phyloP scores from a whole-genome alignment of 352 stramenopile genomes.

The Bremia lactucae region DNA sequence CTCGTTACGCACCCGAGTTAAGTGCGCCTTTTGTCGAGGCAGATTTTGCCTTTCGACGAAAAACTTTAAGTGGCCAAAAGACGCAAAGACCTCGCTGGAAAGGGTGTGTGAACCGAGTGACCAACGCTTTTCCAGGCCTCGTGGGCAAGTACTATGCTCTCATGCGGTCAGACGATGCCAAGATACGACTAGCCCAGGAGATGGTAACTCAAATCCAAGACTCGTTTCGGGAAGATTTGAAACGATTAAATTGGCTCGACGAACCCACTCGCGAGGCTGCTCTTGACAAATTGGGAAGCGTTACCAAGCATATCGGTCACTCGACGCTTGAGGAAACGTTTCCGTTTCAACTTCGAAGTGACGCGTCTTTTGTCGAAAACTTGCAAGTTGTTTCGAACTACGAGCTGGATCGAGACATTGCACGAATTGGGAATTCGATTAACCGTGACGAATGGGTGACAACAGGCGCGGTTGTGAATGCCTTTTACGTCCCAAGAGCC shows the following conservation, averaged over 20 bases:
- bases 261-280: constrained; percentile 64
- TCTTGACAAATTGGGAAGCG: constrained; percentile 80
- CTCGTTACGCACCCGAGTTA: constrained; percentile 22
- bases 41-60: constrained; percentile 85
- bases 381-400: constrained; percentile 33
- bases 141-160: constrained; percentile 88
- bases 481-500: constrained; percentile 55
- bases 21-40: constrained; percentile 75
- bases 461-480: constrained; percentile 89
- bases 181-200: constrained; percentile 64
- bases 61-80: constrained; percentile 69
- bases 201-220: constrained; percentile 83
- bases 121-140: constrained; percentile 43
- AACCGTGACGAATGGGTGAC: constrained; percentile 82
- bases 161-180: constrained; percentile 78
- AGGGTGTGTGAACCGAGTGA: constrained; percentile 60
- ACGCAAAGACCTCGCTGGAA: constrained; percentile 85
- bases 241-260: constrained; percentile 85
- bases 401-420: constrained; percentile 33
- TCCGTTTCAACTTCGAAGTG: constrained; percentile 34
- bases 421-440: constrained; percentile 29
- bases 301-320: constrained; percentile 65
- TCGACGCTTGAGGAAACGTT: constrained; percentile 34
- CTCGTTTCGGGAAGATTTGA: constrained; percentile 64
- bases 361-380: constrained; percentile 34